These are phyloP conservation scores for Podila epicladia DNA, from an alignment of 192 early-diverging fungal species.

Conservation along the genomic window DNA sequence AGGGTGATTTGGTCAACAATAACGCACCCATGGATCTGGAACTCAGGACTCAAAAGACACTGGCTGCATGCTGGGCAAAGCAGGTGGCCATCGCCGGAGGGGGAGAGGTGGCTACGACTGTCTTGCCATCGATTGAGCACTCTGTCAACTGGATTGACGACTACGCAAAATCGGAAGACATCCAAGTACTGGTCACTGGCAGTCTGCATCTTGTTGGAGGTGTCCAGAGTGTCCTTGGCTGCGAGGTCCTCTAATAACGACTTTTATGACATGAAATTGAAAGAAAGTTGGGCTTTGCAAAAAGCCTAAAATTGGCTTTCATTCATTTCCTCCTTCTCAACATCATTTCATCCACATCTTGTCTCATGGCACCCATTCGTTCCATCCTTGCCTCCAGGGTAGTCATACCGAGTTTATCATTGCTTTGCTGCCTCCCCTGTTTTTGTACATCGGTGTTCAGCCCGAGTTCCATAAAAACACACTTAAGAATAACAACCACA, in stretches of 20 bases:
- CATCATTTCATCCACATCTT: neutral
- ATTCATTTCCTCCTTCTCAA: neutral
- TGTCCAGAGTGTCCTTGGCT: conserved; percentile 76
- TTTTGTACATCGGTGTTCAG: conserved; percentile 15
- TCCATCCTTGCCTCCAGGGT: conserved; percentile 18
- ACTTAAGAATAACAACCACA: conserved; percentile 1
- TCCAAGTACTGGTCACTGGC: conserved; percentile 88
- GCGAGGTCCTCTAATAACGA: conserved; percentile 43
- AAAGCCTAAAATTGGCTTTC: neutral
- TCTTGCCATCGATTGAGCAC: conserved; percentile 69
- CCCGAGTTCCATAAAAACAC: neutral
- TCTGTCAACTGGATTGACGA: conserved; percentile 67
- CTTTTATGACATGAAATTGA: too few species aligned
- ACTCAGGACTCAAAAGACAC: conserved; percentile 68
- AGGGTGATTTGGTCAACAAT: conserved; percentile 76
- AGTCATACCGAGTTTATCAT: conserved; percentile 7
- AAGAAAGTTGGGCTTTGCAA: too few species aligned
- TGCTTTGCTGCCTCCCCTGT: conserved; percentile 16
- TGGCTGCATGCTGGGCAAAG: conserved; percentile 66
- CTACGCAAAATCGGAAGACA: conserved; percentile 23
- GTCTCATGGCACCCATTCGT: conserved; percentile 20
- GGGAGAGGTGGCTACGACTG: conserved; percentile 19
- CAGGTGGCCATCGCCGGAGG: conserved; percentile 12
- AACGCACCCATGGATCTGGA: conserved; percentile 68
- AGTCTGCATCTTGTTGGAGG: conserved; percentile 94